Base-by-base conservation (phyloP, 2,329 filamentous ascomycete genomes). In the Penicillium glabrum region DNA sequence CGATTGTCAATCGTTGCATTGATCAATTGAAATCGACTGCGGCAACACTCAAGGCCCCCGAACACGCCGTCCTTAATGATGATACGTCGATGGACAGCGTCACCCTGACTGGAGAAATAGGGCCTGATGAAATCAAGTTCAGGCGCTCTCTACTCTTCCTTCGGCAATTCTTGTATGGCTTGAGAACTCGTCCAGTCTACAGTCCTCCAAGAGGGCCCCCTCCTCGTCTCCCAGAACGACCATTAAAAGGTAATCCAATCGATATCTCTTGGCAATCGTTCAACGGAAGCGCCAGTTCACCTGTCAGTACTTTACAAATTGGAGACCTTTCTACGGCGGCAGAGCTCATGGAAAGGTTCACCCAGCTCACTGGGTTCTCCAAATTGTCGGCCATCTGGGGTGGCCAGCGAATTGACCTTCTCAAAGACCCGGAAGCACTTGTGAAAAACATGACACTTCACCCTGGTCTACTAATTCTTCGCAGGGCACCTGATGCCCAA, bases 241-340 rank as follows among this genome's bases (percentile, higher is more conserved):
- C 82, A 0, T 79, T 82, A 0, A 82, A 83, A 61, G 89, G 90
- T 7, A 84, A 89, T 37, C 76, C 82, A 2, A 80, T 91, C 1
- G 82, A 85, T 50, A 80, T 95, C 19, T 87, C 86, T 51, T 93
- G 90, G 66, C 90, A 93, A 71, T 85, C 85, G 1, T 91, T 91
- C 64, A 84, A 89, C 67, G 85, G 84, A 13, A 72, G 81, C 24
- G 74, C 74, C 1, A 82, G 85, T 53, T 86, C 84, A 1, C 83
- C 84, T 13, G 81, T 91, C 26, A 81, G 82, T 64, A 77, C 80
- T 1, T 74, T 95, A 29, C 78, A 78, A 27, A 87, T 95, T 62
- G 90, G 89, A 1, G 82, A 83, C 45, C 80, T 84, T 26, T 91
- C 93, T 56, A 95, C 89, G 0, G 83, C 85, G 7, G 82, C 84